Evolutionary conservation across 768 basidiomycete species (phyloP).

Genomic region (Rhodocollybia butyracea): DNA sequence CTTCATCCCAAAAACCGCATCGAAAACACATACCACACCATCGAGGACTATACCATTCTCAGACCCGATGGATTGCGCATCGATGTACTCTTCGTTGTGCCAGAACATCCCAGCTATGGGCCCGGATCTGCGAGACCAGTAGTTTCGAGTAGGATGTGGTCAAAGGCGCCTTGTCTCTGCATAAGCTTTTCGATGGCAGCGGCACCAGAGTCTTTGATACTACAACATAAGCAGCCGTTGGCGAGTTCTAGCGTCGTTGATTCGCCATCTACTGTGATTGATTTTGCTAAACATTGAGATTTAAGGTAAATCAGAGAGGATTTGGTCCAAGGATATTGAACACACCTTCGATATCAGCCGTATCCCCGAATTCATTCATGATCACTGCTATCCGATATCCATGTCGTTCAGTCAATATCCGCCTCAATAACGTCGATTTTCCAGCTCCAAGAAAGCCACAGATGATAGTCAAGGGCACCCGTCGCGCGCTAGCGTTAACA

Average conservation of each 20-base stretch:
- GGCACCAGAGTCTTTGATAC: slow-evolving; percentile 90
- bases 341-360: slow-evolving; percentile 38
- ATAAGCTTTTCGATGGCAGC: slow-evolving; percentile 94
- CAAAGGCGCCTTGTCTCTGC: slow-evolving; percentile 82
- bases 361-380: slow-evolving; percentile 98
- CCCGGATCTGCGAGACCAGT: slow-evolving; percentile 96
- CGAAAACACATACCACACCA: slow-evolving; percentile 90
- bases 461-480: slow-evolving; percentile 88
- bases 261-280: slow-evolving; percentile 73
- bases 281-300: slow-evolving; percentile 64
- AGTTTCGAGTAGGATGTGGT: slow-evolving; percentile 93
- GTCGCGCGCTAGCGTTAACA: slow-evolving; percentile 11
- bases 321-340: slow-evolving; percentile 50
- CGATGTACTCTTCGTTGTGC: slow-evolving; percentile 75
- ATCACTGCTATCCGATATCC: slow-evolving; percentile 97
- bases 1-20: slow-evolving; percentile 78
- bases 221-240: slow-evolving; percentile 98
- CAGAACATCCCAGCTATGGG: slow-evolving; percentile 86
- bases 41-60: slow-evolving; percentile 75
- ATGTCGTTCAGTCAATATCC: slow-evolving; percentile 90
- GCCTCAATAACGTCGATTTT: slow-evolving; percentile 88
- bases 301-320: slow-evolving; percentile 39
- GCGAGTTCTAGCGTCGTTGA: slow-evolving; percentile 79
- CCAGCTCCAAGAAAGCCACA: slow-evolving; percentile 95
- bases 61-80: slow-evolving; percentile 42